A percentile compares a stretch with the other conserved stretches of the same genome.
Conservation (phyloP, 192 early-diverging fungal genomes). For the Spizellomyces sp. region DNA sequence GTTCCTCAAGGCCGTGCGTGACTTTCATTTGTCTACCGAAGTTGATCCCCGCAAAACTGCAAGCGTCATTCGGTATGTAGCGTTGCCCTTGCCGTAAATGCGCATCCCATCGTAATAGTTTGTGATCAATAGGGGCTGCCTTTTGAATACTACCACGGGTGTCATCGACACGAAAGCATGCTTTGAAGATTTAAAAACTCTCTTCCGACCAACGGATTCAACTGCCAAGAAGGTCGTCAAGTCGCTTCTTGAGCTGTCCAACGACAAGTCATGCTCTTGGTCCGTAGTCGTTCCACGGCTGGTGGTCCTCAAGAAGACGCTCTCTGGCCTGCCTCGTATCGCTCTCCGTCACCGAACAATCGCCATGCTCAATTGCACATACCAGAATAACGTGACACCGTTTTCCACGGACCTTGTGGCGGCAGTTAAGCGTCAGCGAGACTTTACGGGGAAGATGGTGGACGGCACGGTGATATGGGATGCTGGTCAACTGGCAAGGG, state of each 20-base stretch:
- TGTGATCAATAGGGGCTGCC: slow-evolving; percentile 8
- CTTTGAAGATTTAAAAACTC: background rate
- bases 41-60: no score
- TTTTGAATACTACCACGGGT: slow-evolving; percentile 18
- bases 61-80: no score
- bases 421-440: slow-evolving; percentile 53
- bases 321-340: no score
- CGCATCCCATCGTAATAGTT: no score
- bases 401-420: slow-evolving; percentile 51
- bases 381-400: slow-evolving; percentile 41
- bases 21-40: no score
- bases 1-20: no score
- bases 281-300: no score
- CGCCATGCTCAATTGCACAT: slow-evolving; percentile 27
- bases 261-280: no score
- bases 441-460: slow-evolving; percentile 56
- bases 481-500: slow-evolving; percentile 23
- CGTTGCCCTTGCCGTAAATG: no score
- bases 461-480: slow-evolving; percentile 38
- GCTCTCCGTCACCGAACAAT: slow-evolving; percentile 13
- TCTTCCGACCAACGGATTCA: background rate
- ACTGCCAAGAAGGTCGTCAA: background rate
- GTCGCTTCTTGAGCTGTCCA: background rate
- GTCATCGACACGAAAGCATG: background rate
- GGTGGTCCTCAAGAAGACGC: no score